phyloP scores from a whole-genome alignment of 345 rosid genomes.

The Populus alba region DNA sequence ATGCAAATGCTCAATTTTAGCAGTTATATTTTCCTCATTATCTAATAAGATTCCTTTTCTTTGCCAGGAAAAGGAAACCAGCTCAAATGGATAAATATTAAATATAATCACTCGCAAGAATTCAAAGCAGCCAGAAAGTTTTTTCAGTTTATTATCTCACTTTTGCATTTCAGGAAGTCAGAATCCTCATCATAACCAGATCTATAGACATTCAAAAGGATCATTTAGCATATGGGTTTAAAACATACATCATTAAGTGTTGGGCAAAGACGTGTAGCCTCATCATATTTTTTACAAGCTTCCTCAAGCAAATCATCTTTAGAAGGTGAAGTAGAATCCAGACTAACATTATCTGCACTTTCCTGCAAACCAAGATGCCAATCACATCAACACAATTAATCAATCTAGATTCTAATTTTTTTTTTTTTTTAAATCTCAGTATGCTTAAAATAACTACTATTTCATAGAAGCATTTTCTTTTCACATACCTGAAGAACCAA shows the following conservation, averaged over 20 bases:
- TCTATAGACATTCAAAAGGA: conserved; percentile 13
- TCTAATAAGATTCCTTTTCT: background rate
- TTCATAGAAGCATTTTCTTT: background rate
- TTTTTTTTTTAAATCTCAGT: background rate
- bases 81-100: background rate
- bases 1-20: background rate
- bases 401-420: background rate
- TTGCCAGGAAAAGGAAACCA: background rate
- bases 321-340: conserved; percentile 90
- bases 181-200: conserved; percentile 1
- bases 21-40: background rate
- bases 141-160: background rate
- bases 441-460: background rate
- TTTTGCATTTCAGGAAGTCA: conserved; percentile 1
- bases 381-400: conserved; percentile 1
- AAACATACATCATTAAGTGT: conserved; percentile 87
- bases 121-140: background rate
- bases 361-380: conserved; percentile 55
- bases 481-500: conserved; percentile 86
- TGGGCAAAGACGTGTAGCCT: conserved; percentile 89
- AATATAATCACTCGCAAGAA: background rate
- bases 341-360: conserved; percentile 89
- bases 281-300: conserved; percentile 94
- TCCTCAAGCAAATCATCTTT: conserved; percentile 96
- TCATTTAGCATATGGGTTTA: background rate